These are phyloP conservation scores for Cladorrhinum sp. DNA, from an alignment of 2,329 filamentous ascomycete genomes.

Conservation along the genomic window DNA sequence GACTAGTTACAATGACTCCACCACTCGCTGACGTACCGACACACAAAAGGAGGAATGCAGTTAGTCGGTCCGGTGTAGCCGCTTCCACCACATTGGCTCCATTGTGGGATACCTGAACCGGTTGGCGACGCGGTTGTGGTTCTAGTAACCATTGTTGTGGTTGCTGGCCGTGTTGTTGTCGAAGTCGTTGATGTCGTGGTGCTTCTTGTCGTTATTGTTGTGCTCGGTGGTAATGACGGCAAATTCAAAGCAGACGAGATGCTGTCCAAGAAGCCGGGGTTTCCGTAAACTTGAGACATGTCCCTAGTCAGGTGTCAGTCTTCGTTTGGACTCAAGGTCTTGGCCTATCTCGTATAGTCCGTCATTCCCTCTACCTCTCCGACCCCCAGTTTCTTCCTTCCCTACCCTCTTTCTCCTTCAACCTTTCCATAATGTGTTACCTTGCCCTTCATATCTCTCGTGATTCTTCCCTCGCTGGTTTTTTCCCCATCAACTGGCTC, in stretches of 20 bases:
- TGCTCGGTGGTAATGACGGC: not conserved
- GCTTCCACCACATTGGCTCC: slow-evolving; percentile 37
- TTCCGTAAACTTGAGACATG: slow-evolving; percentile 58
- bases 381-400: not conserved
- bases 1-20: slow-evolving; percentile 33
- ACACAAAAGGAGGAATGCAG: slow-evolving; percentile 33
- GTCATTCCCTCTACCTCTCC: not conserved
- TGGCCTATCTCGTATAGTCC: too few species aligned
- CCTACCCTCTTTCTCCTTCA: too few species aligned
- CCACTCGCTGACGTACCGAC: slow-evolving; percentile 30
- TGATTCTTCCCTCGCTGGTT: too few species aligned
- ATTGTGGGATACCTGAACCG: slow-evolving; percentile 31
- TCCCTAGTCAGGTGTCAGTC: slow-evolving; percentile 42
- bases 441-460: too few species aligned
- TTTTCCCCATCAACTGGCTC: too few species aligned
- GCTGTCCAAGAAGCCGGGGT: slow-evolving; percentile 52
- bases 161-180: slow-evolving; percentile 22
- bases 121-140: slow-evolving; percentile 13
- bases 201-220: slow-evolving; percentile 5
- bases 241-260: slow-evolving; percentile 38
- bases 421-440: too few species aligned
- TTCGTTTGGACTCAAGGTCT: slow-evolving; percentile 30
- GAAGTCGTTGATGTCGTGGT: slow-evolving; percentile 13
- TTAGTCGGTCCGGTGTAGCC: slow-evolving; percentile 35
- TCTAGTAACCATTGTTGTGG: slow-evolving; percentile 22